Percentiles rank a stretch among this genome's conserved stretches.
phyloP scores from a whole-genome alignment of 192 early-diverging fungal species.

The Podila epigama region DNA sequence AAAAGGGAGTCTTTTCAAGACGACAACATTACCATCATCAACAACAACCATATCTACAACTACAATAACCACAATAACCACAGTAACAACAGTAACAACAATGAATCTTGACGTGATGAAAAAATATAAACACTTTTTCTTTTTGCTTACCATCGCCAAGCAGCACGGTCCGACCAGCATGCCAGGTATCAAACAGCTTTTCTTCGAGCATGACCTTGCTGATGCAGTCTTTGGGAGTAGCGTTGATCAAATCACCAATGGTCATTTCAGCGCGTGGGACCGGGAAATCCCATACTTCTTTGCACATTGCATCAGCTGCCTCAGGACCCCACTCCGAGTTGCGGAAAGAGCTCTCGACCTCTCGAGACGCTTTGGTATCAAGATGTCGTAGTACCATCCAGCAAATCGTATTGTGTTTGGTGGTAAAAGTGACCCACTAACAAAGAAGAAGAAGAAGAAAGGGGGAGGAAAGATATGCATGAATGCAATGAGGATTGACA shows the following conservation, averaged over 20 bases:
- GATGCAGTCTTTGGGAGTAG: not conserved
- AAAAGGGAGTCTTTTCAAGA: too few species aligned
- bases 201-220: conserved; percentile 5
- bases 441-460: not conserved
- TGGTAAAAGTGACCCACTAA: conserved; percentile 3
- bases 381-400: conserved; percentile 7
- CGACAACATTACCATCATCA: conserved; percentile 1
- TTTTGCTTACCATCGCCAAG: conserved; percentile 4
- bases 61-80: not conserved
- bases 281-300: not conserved
- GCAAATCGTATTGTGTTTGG: not conserved
- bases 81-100: conserved; percentile 1
- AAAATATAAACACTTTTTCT: too few species aligned
- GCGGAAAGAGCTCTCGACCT: not conserved
- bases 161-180: not conserved
- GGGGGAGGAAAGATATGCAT: not conserved
- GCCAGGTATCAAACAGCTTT: not conserved
- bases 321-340: conserved; percentile 6
- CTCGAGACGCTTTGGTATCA: not conserved
- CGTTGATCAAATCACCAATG: not conserved
- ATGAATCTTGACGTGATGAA: too few species aligned
- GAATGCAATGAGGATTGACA: conserved; percentile 5
- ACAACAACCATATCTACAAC: conserved; percentile 1
- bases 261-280: not conserved
- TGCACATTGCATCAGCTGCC: conserved; percentile 4